Conservation (phyloP, 441 rosid species). For the Croton laevigatus region DNA sequence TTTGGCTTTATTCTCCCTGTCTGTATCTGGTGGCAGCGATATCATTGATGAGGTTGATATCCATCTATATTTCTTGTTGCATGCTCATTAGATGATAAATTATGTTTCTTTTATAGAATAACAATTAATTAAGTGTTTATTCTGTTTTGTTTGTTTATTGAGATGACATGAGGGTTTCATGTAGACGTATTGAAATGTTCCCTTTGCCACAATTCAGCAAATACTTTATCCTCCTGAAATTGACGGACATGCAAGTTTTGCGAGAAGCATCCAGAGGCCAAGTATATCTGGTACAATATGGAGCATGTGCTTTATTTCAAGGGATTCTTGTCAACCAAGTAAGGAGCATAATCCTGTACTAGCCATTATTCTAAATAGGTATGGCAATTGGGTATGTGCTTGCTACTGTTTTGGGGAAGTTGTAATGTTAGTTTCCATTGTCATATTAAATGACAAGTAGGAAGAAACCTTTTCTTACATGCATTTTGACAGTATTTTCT, state of each 20-base stretch:
- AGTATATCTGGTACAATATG: slow-evolving; percentile 82
- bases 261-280: slow-evolving; percentile 38
- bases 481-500: slow-evolving; percentile 23
- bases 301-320: slow-evolving; percentile 98
- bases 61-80: slow-evolving; percentile 18
- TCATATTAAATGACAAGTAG: slow-evolving; percentile 25
- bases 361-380: slow-evolving; percentile 92
- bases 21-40: slow-evolving; percentile 55
- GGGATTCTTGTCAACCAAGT: slow-evolving; percentile 44
- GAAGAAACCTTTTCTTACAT: slow-evolving; percentile 22
- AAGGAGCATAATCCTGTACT: slow-evolving; percentile 75
- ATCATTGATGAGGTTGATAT: slow-evolving; percentile 61
- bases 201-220: slow-evolving; percentile 47
- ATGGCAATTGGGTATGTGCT: slow-evolving; percentile 30
- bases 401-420: slow-evolving; percentile 25
- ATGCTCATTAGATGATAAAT: slow-evolving; percentile 20
- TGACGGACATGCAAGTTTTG: slow-evolving; percentile 38
- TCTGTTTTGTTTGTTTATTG: slow-evolving; percentile 5
- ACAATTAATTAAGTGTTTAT: slow-evolving; percentile 9
- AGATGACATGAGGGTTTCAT: slow-evolving; percentile 9
- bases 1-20: slow-evolving; percentile 78
- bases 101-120: slow-evolving; percentile 9
- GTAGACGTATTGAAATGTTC: slow-evolving; percentile 26
- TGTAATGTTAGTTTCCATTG: slow-evolving; percentile 12
- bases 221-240: slow-evolving; percentile 72